Evolutionary conservation across 2,329 filamentous ascomycete genomes (phyloP).

Genomic region (Alternaria panax): DNA sequence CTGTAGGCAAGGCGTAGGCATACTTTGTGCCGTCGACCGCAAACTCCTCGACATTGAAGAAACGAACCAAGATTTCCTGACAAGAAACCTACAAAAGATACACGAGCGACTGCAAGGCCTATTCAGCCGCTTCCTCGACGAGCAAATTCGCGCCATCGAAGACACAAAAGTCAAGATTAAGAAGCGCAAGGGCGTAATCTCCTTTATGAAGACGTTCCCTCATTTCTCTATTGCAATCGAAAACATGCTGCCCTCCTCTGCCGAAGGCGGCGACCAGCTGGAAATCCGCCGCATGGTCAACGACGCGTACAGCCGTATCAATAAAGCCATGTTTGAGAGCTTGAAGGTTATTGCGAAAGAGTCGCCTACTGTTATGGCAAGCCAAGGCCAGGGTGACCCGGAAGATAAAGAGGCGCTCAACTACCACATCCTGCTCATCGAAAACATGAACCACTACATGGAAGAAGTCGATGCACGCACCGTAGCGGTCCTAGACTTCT

Average conservation of each 20-base stretch:
- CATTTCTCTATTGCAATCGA: conserved; percentile 83
- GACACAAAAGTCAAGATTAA: conserved; percentile 99
- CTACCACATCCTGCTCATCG: conserved; percentile 95
- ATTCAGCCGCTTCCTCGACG: conserved; percentile 89
- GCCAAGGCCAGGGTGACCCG: conserved; percentile 63
- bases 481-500: conserved; percentile 80
- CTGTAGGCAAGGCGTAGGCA: conserved; percentile 84
- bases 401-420: conserved; percentile 98
- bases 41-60: conserved; percentile 82
- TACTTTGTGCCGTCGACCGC: conserved; percentile 80
- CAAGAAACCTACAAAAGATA: conserved; percentile 78
- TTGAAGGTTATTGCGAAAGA: conserved; percentile 91
- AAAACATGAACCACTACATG: conserved; percentile 98
- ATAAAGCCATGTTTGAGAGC: conserved; percentile 96
- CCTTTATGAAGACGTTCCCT: conserved; percentile 93
- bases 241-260: conserved; percentile 70
- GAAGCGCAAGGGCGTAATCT: conserved; percentile 95
- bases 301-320: conserved; percentile 84
- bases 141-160: conserved; percentile 94
- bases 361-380: conserved; percentile 63
- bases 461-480: conserved; percentile 83
- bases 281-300: conserved; percentile 82
- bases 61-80: conserved; percentile 91
- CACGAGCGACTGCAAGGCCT: conserved; percentile 76
- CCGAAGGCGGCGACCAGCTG: conserved; percentile 62